Conservation (phyloP, 2,329 filamentous ascomycete species). For the Volutella citrinella region DNA sequence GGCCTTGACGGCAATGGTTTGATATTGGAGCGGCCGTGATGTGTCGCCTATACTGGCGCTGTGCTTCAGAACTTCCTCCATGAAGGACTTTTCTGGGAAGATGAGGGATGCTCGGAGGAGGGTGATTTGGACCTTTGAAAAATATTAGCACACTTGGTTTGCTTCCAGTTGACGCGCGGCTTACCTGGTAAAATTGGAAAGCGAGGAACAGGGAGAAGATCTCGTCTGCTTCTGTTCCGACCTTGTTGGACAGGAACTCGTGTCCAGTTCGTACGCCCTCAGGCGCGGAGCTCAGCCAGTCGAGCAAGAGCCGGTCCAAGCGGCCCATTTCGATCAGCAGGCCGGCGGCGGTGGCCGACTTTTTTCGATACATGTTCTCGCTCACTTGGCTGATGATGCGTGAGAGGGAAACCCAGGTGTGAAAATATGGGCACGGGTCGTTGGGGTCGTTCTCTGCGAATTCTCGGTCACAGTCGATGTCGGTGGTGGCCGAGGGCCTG, state of each 20-base stretch:
- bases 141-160: too few relatives aligned
- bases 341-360: constrained; percentile 10
- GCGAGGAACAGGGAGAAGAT: constrained; percentile 14
- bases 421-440: constrained; percentile 7
- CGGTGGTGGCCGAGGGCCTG: constrained; percentile 16
- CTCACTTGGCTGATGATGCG: constrained; percentile 16
- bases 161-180: neutral
- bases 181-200: constrained; percentile 16
- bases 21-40: constrained; percentile 14
- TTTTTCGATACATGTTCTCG: constrained; percentile 16
- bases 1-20: constrained; percentile 18
- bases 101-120: constrained; percentile 17
- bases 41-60: constrained; percentile 11
- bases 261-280: constrained; percentile 12
- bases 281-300: constrained; percentile 12
- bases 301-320: constrained; percentile 15
- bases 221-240: constrained; percentile 3
- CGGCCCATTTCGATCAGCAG: constrained; percentile 13
- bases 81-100: constrained; percentile 16
- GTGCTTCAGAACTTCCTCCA: constrained; percentile 13
- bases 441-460: constrained; percentile 8
- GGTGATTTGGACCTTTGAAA: constrained; percentile 17
- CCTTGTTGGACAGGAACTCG: constrained; percentile 8
- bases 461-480: constrained; percentile 16
- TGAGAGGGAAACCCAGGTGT: constrained; percentile 17